Evolutionary conservation across 106 monocot genomes (phyloP).

Genomic region (Dendrobium nobile): DNA sequence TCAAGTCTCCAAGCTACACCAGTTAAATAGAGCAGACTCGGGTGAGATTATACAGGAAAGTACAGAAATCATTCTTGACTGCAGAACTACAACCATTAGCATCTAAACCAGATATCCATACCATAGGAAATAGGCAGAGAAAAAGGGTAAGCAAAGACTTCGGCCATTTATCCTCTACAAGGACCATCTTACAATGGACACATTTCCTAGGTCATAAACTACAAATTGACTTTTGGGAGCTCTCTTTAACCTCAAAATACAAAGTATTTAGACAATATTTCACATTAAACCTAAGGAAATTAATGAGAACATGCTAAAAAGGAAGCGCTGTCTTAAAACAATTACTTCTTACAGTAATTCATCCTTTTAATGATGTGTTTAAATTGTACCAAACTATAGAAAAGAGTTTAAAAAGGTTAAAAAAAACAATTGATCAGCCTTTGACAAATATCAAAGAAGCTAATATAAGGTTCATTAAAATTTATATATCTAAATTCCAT

Average conservation of each 20-base stretch:
- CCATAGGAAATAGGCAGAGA: too few relatives aligned
- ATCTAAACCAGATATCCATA: too few relatives aligned
- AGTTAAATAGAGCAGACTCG: too few relatives aligned
- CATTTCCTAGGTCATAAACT: not conserved
- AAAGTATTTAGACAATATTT: not conserved
- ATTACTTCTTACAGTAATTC: not conserved
- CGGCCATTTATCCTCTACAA: too few relatives aligned
- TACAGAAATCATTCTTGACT: too few relatives aligned
- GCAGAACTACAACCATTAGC: too few relatives aligned
- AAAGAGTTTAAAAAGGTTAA: not conserved
- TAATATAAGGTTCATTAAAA: not conserved
- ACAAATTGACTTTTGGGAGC: not conserved
- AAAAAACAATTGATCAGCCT: not conserved
- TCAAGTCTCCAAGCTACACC: too few relatives aligned
- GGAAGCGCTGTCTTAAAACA: not conserved
- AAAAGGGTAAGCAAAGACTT: too few relatives aligned
- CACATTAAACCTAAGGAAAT: not conserved
- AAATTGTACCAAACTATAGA: not conserved
- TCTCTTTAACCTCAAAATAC: not conserved
- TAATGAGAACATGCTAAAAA: not conserved
- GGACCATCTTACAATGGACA: too few relatives aligned
- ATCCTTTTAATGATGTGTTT: not conserved
- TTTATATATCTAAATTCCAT: not conserved
- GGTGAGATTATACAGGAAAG: too few relatives aligned
- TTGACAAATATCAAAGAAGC: not conserved